phyloP scores from a whole-genome alignment of 345 rosid genomes.

The Citrus inodora region DNA sequence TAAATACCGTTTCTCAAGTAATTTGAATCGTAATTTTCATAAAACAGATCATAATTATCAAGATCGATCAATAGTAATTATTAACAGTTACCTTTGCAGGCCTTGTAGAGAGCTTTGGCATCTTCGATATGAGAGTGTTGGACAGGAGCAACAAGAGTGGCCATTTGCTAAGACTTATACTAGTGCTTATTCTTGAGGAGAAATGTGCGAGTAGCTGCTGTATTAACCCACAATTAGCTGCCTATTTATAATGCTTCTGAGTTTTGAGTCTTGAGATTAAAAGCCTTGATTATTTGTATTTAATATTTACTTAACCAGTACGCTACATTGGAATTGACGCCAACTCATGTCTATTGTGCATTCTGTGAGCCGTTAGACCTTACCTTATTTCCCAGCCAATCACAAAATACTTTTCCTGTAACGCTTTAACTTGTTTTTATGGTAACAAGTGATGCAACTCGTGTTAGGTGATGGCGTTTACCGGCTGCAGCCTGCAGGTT shows the following conservation, averaged over 20 bases:
- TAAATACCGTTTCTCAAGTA: too few relatives aligned
- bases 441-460: neutral
- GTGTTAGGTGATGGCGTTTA: neutral
- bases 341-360: neutral
- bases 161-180: constrained; percentile 5
- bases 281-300: neutral
- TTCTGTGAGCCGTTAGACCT: neutral
- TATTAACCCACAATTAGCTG: too few relatives aligned
- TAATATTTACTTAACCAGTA: neutral
- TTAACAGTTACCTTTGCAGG: constrained; percentile 26
- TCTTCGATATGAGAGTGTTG: constrained; percentile 21
- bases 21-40: too few relatives aligned
- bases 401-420: neutral
- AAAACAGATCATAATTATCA: too few relatives aligned
- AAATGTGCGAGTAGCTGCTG: neutral
- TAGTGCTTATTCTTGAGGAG: neutral
- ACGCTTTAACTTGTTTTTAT: neutral
- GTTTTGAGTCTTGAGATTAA: neutral
- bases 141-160: constrained; percentile 12
- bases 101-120: constrained; percentile 27
- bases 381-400: neutral
- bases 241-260: neutral
- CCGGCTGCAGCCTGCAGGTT: neutral
- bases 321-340: neutral
- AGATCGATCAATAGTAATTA: too few relatives aligned